Base-by-base conservation (phyloP, 352 stramenopile genomes). In the Phytophthora fragariae region DNA sequence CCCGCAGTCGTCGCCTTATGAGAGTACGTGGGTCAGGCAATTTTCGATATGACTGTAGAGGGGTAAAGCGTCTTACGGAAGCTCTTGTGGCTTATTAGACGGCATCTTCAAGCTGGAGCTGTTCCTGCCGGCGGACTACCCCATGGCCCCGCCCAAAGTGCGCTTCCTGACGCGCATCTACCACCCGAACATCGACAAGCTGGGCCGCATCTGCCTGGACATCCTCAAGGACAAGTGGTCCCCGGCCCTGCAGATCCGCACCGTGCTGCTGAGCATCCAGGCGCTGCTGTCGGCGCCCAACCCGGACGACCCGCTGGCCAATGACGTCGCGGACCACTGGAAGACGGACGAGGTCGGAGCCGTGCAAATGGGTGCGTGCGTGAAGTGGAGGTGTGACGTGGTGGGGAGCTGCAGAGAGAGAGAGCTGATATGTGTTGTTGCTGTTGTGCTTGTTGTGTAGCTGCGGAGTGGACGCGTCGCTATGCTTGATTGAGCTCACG, bases 171-270 rank as follows among this genome's bases (percentile, higher is more conserved):
- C 98, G 56, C 98, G 98, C 85, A 98, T 99, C 66, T 99, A 99
- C 75, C 98, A 99, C 82, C 97, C 97, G 14, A 99, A 99, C 88
- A 98, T 99, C 64, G 97, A 99, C 86, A 98, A 98, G 79, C 85
- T 99, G 12, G 97, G 97, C 21, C 85, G 97, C 64, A 99, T 99
- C 80, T 99, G 98, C 72, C 89, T 99, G 53, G 98, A 99, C 76
- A 99, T 99, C 78, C 86, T 99, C 64, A 99, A 99, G 82, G 97
- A 99, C 86, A 99, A 99, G 83, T 99, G 98, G 98, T 99, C 94
- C 58, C 98, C 98, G 1, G 97, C 97, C n/a, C 88, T 99, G 49
- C 97, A 99, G 88, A 99, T 99, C 80, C 86, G 97, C 76, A 99
- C 97, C 2, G 97, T 99, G 57, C 84, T 99, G 17, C 83, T 99